These are phyloP conservation scores for Lepiota brunneoincarnata DNA, from an alignment of 768 basidiomycete genomes.

Conservation along the genomic window DNA sequence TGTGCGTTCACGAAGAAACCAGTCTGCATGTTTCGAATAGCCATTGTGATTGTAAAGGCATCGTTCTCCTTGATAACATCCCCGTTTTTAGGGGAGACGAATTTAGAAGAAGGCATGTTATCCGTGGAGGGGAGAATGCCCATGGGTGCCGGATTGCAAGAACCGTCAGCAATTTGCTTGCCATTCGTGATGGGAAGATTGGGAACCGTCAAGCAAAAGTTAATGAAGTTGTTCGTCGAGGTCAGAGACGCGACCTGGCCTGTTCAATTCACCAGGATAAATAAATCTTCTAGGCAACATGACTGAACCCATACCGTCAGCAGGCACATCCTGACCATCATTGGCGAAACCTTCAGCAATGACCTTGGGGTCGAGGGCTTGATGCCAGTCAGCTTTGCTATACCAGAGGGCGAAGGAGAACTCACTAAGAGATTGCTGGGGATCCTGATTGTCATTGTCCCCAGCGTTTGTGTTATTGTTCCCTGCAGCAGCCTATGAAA, in stretches of 20 bases:
- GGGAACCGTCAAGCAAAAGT: constrained; percentile 50
- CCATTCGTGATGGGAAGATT: constrained; percentile 56
- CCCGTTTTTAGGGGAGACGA: constrained; percentile 43
- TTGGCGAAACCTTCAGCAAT: constrained; percentile 55
- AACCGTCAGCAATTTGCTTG: constrained; percentile 47
- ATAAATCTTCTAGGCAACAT: constrained; percentile 27
- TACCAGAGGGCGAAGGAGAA: not conserved
- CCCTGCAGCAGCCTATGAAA: constrained; percentile 3
- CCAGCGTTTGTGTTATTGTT: constrained; percentile 17
- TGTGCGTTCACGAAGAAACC: constrained; percentile 55
- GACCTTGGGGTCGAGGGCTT: constrained; percentile 41
- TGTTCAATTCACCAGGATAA: constrained; percentile 30
- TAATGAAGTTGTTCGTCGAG: constrained; percentile 64
- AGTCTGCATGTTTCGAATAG: constrained; percentile 39
- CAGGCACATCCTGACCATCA: constrained; percentile 43
- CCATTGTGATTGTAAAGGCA: constrained; percentile 50
- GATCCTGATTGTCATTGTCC: constrained; percentile 31
- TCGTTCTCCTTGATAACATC: constrained; percentile 42
- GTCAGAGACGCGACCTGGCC: constrained; percentile 55
- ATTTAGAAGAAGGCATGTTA: constrained; percentile 51
- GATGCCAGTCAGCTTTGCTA: not conserved
- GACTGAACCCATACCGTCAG: constrained; percentile 41
- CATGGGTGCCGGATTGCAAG: constrained; percentile 62
- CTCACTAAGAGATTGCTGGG: constrained; percentile 42
- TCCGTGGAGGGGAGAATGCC: constrained; percentile 48